phyloP scores from a whole-genome alignment of 179 eudicot species.

The Camellia oleifera region DNA sequence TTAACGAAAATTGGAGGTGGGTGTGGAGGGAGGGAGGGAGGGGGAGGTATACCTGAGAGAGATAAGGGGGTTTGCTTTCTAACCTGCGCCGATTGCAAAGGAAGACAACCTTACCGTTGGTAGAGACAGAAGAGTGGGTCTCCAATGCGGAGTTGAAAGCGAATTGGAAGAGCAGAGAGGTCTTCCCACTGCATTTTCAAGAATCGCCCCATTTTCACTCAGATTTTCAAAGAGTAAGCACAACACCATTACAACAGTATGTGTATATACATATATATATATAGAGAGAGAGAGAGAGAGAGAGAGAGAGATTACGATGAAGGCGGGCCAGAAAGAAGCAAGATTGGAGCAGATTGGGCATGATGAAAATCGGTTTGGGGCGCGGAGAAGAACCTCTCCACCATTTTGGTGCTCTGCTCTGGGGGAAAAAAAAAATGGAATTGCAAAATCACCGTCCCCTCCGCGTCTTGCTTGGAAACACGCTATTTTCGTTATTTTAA shows the following conservation, averaged over 20 bases:
- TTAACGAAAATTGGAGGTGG: too few relatives aligned
- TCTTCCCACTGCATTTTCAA: conserved; percentile 57
- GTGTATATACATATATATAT: too few relatives aligned
- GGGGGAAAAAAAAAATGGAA: too few relatives aligned
- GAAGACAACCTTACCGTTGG: conserved; percentile 42
- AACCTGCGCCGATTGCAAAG: conserved; percentile 42
- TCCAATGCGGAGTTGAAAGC: conserved; percentile 43
- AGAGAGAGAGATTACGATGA: too few relatives aligned
- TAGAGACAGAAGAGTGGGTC: neutral
- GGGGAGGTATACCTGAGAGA: conserved; percentile 34
- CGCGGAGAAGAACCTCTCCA: conserved; percentile 26
- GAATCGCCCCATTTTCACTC: too few relatives aligned
- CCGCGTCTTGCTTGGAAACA: too few relatives aligned
- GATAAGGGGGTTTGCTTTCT: conserved; percentile 37
- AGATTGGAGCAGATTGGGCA: conserved; percentile 15
- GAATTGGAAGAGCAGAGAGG: conserved; percentile 69
- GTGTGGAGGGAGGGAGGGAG: neutral
- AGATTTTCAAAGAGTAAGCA: too few relatives aligned
- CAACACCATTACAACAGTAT: too few relatives aligned
- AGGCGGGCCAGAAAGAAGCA: conserved; percentile 64
- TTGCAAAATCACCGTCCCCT: too few relatives aligned
- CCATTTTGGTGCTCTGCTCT: neutral
- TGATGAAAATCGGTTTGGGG: neutral
- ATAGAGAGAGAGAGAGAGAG: too few relatives aligned
- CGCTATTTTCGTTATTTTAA: too few relatives aligned